Evolutionary conservation across 495 filamentous ascomycete species (phyloP).

Genomic region (Aspergillus heteromorphus): DNA sequence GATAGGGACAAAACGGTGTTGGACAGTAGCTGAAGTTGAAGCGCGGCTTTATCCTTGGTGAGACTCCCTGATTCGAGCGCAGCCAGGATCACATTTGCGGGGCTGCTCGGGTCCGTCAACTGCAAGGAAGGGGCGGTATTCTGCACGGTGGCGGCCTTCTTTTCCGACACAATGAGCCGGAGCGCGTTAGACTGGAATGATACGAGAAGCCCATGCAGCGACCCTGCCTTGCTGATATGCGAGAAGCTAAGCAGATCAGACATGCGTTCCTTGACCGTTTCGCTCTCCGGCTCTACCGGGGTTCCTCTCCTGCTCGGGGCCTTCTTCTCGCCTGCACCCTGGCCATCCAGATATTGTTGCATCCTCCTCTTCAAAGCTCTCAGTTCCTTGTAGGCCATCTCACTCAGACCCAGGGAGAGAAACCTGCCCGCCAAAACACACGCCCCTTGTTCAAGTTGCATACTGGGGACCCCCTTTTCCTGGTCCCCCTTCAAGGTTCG

Average conservation of each 20-base stretch:
- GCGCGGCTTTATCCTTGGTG: conserved; percentile 53
- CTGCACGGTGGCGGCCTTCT: conserved; percentile 45
- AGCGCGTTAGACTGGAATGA: conserved; percentile 44
- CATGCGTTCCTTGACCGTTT: conserved; percentile 42
- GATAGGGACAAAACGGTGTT: conserved; percentile 62
- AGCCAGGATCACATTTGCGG: conserved; percentile 54
- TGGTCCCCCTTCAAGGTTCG: conserved; percentile 50
- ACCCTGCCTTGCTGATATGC: conserved; percentile 29
- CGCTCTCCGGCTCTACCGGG: conserved; percentile 23
- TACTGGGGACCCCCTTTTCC: conserved; percentile 46
- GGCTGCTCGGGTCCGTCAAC: conserved; percentile 52
- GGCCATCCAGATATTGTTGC: conserved; percentile 39
- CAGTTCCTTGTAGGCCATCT: conserved; percentile 73
- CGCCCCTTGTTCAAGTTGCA: conserved; percentile 82
- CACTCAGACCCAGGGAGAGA: conserved; percentile 65
- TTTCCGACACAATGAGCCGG: conserved; percentile 40
- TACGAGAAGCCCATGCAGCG: conserved; percentile 33
- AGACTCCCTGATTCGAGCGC: conserved; percentile 41
- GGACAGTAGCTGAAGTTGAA: conserved; percentile 65
- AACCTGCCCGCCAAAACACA: conserved; percentile 69
- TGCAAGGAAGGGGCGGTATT: conserved; percentile 40
- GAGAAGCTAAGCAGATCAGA: conserved; percentile 60
- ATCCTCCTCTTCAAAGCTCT: conserved; percentile 57
- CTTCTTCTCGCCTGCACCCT: conserved; percentile 19
- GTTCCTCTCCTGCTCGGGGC: conserved; percentile 6